These are phyloP conservation scores for Cryptosporidium viatorum DNA, from an alignment of 169 alveolate genomes.

Conservation along the genomic window DNA sequence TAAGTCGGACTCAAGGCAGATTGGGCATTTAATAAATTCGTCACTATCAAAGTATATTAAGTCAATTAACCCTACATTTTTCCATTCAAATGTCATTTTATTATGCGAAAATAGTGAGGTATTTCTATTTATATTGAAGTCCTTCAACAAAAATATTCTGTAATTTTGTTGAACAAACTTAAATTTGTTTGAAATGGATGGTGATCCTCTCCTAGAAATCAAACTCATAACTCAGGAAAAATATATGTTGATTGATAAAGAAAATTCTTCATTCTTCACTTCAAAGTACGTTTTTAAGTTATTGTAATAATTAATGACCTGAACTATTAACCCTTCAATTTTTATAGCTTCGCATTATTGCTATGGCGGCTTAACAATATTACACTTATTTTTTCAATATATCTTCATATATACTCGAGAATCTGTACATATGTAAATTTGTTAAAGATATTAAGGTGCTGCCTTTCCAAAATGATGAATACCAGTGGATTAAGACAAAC, in stretches of 20 bases:
- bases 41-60: constrained; percentile 51
- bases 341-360: neutral
- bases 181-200: neutral
- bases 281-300: neutral
- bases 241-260: neutral
- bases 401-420: neutral
- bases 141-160: constrained; percentile 34
- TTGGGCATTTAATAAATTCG: constrained; percentile 62
- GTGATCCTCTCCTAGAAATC: neutral
- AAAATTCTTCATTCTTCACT: neutral
- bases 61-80: constrained; percentile 40
- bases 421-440: constrained; percentile 6
- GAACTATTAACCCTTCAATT: neutral
- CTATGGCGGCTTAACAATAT: neutral
- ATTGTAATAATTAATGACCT: neutral
- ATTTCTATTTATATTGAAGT: neutral
- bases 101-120: neutral
- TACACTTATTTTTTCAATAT: neutral
- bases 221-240: neutral
- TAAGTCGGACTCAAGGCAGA: constrained; percentile 56
- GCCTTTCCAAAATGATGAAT: constrained; percentile 17
- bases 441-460: neutral
- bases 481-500: constrained; percentile 5
- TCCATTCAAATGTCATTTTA: constrained; percentile 29
- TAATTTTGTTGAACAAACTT: constrained; percentile 45